These are phyloP conservation scores for Keithomyces neogunnii DNA, from an alignment of 2,329 filamentous ascomycete genomes.

Conservation along the genomic window DNA sequence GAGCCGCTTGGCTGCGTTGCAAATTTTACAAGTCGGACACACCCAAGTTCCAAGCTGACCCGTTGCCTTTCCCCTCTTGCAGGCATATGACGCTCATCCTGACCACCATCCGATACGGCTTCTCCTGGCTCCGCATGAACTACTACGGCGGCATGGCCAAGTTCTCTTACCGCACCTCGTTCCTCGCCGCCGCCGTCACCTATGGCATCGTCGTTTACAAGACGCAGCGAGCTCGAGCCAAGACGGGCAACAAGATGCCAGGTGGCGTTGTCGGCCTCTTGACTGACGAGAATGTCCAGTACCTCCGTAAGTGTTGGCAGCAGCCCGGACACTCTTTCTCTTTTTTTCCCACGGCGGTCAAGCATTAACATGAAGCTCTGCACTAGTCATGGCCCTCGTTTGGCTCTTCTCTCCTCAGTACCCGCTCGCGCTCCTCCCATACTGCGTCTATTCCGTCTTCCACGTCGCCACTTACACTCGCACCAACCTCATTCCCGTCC, in stretches of 20 bases:
- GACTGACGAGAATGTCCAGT: constrained; percentile 94
- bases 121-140: constrained; percentile 88
- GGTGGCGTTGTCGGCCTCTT: constrained; percentile 56
- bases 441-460: constrained; percentile 96
- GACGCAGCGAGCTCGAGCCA: constrained; percentile 78
- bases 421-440: constrained; percentile 83
- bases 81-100: constrained; percentile 84
- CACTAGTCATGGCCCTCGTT: constrained; percentile 77
- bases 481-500: constrained; percentile 81
- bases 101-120: constrained; percentile 69
- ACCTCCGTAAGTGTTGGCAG: constrained; percentile 62
- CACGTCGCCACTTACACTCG: constrained; percentile 96
- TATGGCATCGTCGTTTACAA: constrained; percentile 99
- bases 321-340: background rate
- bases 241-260: constrained; percentile 57
- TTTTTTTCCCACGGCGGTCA: background rate
- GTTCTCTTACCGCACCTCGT: constrained; percentile 83
- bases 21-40: background rate
- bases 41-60: constrained; percentile 6
- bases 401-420: constrained; percentile 92
- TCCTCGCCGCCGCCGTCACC: constrained; percentile 79
- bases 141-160: constrained; percentile 68
- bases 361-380: background rate
- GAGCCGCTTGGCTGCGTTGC: background rate
- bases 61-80: constrained; percentile 8